Conservation (phyloP, 441 rosid species). For the Codiaeum variegatum region DNA sequence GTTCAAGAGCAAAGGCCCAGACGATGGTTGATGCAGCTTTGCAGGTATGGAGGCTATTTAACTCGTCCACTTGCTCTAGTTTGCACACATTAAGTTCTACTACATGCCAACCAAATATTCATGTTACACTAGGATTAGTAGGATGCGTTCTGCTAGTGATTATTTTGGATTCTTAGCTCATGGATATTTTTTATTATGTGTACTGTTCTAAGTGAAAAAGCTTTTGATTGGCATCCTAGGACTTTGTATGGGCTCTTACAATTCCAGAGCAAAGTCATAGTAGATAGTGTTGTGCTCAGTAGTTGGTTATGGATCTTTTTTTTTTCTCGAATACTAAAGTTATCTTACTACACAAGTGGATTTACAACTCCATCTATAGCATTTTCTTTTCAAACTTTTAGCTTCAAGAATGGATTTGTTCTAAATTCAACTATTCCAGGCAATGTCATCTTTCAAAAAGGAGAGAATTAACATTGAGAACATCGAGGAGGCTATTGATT, state of each 20-base stretch:
- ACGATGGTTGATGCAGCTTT: slow-evolving; percentile 86
- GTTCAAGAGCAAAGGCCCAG: slow-evolving; percentile 70
- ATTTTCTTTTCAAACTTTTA: not conserved
- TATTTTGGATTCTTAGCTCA: too few species aligned
- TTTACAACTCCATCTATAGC: not conserved
- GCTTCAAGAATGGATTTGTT: not conserved
- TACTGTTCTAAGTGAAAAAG: not conserved
- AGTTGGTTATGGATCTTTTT: not conserved
- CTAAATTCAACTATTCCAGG: slow-evolving; percentile 45
- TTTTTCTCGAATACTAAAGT: too few species aligned
- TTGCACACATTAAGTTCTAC: not conserved
- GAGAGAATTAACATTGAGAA: slow-evolving; percentile 55
- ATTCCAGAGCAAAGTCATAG: not conserved
- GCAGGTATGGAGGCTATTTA: slow-evolving; percentile 43
- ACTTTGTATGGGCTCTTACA: not conserved
- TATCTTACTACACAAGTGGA: not conserved
- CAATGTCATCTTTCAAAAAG: slow-evolving; percentile 62
- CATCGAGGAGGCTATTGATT: slow-evolving; percentile 74
- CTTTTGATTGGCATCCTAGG: not conserved
- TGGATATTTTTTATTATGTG: not conserved
- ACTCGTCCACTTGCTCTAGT: not conserved
- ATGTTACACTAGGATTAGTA: too few species aligned
- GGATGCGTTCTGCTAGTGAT: too few species aligned
- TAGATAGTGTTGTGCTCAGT: not conserved
- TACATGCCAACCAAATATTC: not conserved